Evolutionary conservation across 2,329 filamentous ascomycete genomes (phyloP).

Genomic region (Teratosphaeria gauchensis): DNA sequence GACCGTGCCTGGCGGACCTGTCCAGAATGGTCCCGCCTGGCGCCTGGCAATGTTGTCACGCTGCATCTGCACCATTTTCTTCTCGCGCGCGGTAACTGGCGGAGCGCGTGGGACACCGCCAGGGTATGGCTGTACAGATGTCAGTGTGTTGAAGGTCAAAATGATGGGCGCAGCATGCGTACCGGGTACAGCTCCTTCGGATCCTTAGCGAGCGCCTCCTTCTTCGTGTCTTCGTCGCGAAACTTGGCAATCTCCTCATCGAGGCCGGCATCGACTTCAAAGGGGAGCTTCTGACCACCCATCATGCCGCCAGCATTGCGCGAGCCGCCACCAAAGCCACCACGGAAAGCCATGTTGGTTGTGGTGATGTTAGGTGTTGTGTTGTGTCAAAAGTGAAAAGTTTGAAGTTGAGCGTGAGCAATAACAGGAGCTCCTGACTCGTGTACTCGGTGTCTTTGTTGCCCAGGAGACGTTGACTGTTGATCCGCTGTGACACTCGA

Average conservation of each 20-base stretch:
- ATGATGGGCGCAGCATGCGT: neutral
- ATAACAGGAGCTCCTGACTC: neutral
- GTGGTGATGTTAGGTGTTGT: neutral
- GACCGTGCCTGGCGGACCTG: constrained; percentile 21
- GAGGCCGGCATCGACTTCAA: constrained; percentile 10
- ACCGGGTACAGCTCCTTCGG: neutral
- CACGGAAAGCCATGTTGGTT: constrained; percentile 4
- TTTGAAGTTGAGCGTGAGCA: neutral
- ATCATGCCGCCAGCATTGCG: constrained; percentile 2
- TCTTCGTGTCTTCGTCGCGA: neutral
- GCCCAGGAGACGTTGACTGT: neutral
- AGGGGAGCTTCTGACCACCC: constrained; percentile 6
- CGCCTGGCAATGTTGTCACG: constrained; percentile 4
- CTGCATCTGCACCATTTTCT: constrained; percentile 2
- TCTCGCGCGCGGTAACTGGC: constrained; percentile 2
- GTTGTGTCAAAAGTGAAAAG: neutral
- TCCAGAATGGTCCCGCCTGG: constrained; percentile 7
- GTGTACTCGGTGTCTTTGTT: neutral
- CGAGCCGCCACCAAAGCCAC: constrained; percentile 4
- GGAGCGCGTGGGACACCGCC: constrained; percentile 7
- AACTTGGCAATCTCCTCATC: constrained; percentile 1
- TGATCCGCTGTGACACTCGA: neutral
- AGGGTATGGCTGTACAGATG: constrained; percentile 5
- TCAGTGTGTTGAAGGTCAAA: neutral
- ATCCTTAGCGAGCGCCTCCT: constrained; percentile 4